Conservation (phyloP, 192 early-diverging fungal genomes). For the Lunasporangiospora selenospora region DNA sequence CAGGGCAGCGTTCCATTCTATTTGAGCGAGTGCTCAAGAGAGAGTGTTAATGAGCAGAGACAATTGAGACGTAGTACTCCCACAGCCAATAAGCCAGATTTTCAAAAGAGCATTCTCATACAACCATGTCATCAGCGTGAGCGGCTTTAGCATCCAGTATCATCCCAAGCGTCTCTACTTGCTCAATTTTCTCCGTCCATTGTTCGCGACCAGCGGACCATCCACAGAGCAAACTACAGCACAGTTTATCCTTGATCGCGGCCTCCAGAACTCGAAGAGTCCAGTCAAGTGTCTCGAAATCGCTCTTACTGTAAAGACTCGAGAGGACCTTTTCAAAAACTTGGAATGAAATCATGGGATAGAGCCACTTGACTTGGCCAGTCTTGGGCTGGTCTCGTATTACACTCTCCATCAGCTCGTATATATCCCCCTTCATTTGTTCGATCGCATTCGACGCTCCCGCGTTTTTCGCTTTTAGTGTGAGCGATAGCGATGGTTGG, state of each 20-base stretch:
- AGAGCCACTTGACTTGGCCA: neutral
- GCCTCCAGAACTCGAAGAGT: constrained; percentile 12
- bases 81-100: neutral
- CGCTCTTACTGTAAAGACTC: constrained; percentile 1
- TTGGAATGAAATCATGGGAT: constrained; percentile 10
- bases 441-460: constrained; percentile 8
- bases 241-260: constrained; percentile 6
- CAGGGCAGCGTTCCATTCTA: constrained; percentile 19
- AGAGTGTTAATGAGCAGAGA: neutral
- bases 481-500: no score
- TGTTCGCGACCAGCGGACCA: constrained; percentile 11
- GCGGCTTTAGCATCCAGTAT: constrained; percentile 10
- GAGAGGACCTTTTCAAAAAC: constrained; percentile 18
- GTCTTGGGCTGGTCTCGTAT: constrained; percentile 10
- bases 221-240: constrained; percentile 20
- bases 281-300: constrained; percentile 1
- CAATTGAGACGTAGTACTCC: neutral
- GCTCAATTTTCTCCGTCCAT: constrained; percentile 12
- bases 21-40: neutral
- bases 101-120: no score
- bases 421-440: constrained; percentile 11
- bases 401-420: constrained; percentile 4
- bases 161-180: constrained; percentile 12
- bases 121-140: constrained; percentile 2
- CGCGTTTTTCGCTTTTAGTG: neutral